A percentile compares a stretch with the other conserved stretches of the same genome.
Evolutionary conservation across 371 early-diverging fungal species (phyloP).

Genomic region (Rhizopus sp.): DNA sequence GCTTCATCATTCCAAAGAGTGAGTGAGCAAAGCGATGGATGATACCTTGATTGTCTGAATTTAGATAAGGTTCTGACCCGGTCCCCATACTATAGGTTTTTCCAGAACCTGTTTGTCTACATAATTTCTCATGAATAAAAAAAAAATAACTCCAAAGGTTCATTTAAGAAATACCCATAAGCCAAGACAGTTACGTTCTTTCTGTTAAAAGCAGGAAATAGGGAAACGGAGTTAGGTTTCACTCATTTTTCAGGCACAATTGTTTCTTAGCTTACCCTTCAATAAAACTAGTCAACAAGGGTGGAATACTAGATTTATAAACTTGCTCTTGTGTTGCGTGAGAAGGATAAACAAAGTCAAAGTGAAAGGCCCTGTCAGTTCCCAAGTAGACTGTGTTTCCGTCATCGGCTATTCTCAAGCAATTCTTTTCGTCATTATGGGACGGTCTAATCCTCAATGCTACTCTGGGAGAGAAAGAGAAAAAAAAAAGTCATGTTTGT

Average conservation of each 20-base stretch:
- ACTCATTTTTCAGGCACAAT: constrained; percentile 19
- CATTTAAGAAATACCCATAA: constrained; percentile 73
- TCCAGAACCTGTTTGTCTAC: constrained; percentile 65
- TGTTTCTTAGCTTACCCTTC: constrained; percentile 67
- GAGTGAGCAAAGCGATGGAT: constrained; percentile 75
- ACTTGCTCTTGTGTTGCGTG: constrained; percentile 65
- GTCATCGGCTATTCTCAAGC: constrained; percentile 39
- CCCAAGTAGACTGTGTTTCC: constrained; percentile 50
- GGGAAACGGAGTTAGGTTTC: constrained; percentile 1
- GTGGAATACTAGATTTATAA: constrained; percentile 64
- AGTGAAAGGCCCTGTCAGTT: constrained; percentile 66
- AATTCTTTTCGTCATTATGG: constrained; percentile 44
- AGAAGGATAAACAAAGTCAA: constrained; percentile 77
- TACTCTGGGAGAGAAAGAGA: constrained; percentile 26
- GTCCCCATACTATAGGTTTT: constrained; percentile 99
- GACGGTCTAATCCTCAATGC: constrained; percentile 78
- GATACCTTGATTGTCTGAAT: constrained; percentile 33
- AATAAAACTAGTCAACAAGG: constrained; percentile 72
- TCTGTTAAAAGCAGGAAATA: constrained; percentile 21
- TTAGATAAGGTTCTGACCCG: constrained; percentile 29
- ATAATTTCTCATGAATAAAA: background rate
- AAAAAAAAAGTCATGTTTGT: constrained; percentile 2
- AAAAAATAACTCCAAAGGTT: background rate
- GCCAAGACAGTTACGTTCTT: constrained; percentile 88
- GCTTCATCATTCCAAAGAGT: constrained; percentile 46